Conservation (phyloP, 305 asterid genomes). For the Fraxinus albicans region DNA sequence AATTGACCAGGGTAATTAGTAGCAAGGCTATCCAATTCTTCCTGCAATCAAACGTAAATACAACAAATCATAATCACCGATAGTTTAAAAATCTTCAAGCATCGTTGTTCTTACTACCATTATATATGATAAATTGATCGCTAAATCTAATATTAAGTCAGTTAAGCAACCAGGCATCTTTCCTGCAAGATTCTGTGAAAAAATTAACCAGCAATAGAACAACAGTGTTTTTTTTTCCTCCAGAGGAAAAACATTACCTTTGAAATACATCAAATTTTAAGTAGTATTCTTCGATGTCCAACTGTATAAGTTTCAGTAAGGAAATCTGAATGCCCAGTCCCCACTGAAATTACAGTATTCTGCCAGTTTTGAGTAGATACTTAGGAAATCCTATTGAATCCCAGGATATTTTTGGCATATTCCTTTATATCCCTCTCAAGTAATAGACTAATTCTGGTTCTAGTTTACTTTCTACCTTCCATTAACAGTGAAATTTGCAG, state of each 20-base stretch:
- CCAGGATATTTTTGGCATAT: neutral
- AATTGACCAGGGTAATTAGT: slow-evolving; percentile 58
- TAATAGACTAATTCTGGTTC: neutral
- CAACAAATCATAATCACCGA: slow-evolving; percentile 6
- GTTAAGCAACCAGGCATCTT: neutral
- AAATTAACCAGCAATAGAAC: neutral
- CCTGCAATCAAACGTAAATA: slow-evolving; percentile 43
- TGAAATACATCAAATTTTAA: neutral
- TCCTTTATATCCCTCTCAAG: neutral
- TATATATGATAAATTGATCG: neutral
- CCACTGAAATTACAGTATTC: neutral
- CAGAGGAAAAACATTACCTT: neutral
- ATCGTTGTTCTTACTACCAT: neutral
- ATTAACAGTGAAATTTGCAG: neutral
- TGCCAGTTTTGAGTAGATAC: neutral
- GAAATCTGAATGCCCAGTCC: neutral
- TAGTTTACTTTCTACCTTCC: neutral
- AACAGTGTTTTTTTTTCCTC: neutral
- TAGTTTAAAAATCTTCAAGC: neutral
- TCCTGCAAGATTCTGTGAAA: neutral
- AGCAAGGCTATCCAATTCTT: slow-evolving; percentile 70
- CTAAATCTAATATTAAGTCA: neutral
- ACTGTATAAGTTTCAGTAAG: neutral
- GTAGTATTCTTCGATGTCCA: neutral
- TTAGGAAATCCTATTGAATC: neutral